A percentile compares a stretch with the other conserved stretches of the same genome.
Evolutionary conservation across 352 stramenopile genomes (phyloP).

Genomic region (Albugo laibachii): DNA sequence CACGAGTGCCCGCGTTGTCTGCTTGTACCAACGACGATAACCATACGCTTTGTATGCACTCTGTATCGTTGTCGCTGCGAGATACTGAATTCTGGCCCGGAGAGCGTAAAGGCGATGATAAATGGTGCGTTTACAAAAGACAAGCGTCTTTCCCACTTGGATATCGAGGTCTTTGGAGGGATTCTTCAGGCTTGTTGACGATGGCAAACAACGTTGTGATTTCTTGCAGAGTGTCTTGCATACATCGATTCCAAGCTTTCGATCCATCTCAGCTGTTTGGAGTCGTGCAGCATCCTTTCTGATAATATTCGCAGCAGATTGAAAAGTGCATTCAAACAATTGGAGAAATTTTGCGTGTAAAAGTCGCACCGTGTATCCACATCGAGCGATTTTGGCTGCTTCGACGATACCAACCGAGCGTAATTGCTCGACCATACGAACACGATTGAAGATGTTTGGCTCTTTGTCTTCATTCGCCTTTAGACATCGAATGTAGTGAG

Average conservation of each 20-base stretch:
- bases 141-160: constrained; percentile 34
- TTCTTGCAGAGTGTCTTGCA: background rate
- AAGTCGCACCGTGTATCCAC: constrained; percentile 91
- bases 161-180: constrained; percentile 1
- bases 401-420: constrained; percentile 93
- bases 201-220: no score
- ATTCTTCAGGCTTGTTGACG: no score
- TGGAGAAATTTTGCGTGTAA: constrained; percentile 83
- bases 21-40: no score
- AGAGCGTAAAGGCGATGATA: background rate
- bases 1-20: no score
- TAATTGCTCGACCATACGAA: constrained; percentile 93
- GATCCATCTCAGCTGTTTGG: background rate
- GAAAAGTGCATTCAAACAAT: constrained; percentile 21
- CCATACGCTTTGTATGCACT: no score
- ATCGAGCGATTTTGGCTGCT: constrained; percentile 85
- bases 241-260: background rate
- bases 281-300: background rate
- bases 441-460: constrained; percentile 33
- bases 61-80: no score
- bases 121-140: constrained; percentile 25
- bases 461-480: constrained; percentile 93
- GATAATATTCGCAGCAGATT: background rate
- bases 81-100: no score
- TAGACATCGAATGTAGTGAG: constrained; percentile 97